Evolutionary conservation across 1,284 basidiomycete genomes (phyloP).

Genomic region (Phellopilus nigrolimitatus): DNA sequence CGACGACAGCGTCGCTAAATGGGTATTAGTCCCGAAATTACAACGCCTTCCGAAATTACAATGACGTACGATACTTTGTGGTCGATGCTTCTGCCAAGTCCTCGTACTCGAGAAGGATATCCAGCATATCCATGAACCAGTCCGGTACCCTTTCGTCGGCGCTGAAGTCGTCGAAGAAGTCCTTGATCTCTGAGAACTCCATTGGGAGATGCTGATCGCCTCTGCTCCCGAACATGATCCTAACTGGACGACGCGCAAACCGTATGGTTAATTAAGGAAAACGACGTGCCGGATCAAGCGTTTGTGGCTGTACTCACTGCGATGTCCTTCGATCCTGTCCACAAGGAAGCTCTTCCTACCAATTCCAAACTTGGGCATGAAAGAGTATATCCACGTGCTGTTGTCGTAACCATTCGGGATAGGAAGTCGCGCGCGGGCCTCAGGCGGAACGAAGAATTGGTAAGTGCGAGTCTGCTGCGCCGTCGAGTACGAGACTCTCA

Average conservation of each 20-base stretch:
- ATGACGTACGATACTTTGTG: constrained; percentile 14
- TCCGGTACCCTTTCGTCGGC: constrained; percentile 8
- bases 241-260: not conserved
- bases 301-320: constrained; percentile 7
- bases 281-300: not conserved
- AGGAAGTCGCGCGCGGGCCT: constrained; percentile 11
- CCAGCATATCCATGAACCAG: constrained; percentile 11
- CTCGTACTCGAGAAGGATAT: constrained; percentile 8
- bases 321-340: constrained; percentile 16
- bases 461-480: constrained; percentile 12
- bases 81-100: not conserved
- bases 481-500: constrained; percentile 10
- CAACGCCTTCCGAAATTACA: not conserved
- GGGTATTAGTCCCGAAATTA: not conserved
- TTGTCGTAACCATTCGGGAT: constrained; percentile 20
- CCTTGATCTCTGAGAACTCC: constrained; percentile 14
- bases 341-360: constrained; percentile 9
- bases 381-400: constrained; percentile 6
- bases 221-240: constrained; percentile 16
- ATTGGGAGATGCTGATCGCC: constrained; percentile 8
- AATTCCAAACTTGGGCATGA: constrained; percentile 2
- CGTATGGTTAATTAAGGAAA: too few relatives aligned
- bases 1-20: constrained; percentile 16
- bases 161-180: constrained; percentile 8
- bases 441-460: constrained; percentile 11